Conservation (phyloP, 1,284 basidiomycete genomes). For the Tranzscheliella williamsii region DNA sequence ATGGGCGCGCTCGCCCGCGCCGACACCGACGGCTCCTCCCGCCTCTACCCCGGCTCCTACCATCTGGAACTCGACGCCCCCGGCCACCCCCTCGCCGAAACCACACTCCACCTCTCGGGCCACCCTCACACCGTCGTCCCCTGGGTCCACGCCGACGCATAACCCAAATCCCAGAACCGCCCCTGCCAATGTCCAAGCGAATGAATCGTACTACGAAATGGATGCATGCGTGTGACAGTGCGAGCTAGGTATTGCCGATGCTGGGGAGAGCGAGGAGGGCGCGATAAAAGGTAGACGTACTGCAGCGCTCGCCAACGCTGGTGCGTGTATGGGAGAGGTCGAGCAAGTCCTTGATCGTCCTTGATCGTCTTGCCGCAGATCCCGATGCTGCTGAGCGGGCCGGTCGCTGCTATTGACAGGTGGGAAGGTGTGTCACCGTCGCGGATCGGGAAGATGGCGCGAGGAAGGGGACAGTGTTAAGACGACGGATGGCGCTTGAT, state of each 20-base stretch:
- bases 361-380: constrained; percentile 20
- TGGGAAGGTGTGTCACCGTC: no score
- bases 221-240: no score
- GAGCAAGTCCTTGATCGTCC: constrained; percentile 22
- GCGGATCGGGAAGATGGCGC: no score
- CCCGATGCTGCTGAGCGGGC: no score
- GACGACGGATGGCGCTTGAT: no score
- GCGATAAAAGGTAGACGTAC: constrained; percentile 39
- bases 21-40: constrained; percentile 4
- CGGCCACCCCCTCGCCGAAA: neutral
- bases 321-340: constrained; percentile 5
- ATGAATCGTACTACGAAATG: no score
- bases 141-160: constrained; percentile 7
- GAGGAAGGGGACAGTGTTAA: no score
- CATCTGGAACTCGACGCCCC: constrained; percentile 5
- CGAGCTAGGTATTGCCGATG: no score
- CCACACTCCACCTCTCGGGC: constrained; percentile 1
- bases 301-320: constrained; percentile 12
- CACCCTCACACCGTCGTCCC: constrained; percentile 1
- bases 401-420: no score
- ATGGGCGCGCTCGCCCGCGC: constrained; percentile 13
- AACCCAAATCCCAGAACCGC: no score
- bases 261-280: constrained; percentile 3
- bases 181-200: no score
- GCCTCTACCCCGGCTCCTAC: constrained; percentile 14